A percentile compares a stretch with the other conserved stretches of the same genome.
Evolutionary conservation across 2,329 filamentous ascomycete genomes (phyloP).

Genomic region (Beauveria caledonica): DNA sequence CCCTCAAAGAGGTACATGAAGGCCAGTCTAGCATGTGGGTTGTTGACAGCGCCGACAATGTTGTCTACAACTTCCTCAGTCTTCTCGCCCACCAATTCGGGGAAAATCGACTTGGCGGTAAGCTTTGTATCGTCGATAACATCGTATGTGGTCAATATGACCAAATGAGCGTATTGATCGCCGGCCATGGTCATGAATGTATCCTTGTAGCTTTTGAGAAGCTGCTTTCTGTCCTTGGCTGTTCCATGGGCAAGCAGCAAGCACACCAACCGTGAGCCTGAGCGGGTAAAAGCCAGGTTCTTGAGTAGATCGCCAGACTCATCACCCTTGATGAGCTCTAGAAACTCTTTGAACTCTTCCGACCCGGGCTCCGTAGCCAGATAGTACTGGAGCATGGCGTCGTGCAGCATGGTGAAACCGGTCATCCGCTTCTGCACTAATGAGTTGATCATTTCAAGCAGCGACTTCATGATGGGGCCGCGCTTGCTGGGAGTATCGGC

Average conservation of each 20-base stretch:
- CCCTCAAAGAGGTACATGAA: constrained; percentile 77
- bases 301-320: constrained; percentile 85
- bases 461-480: constrained; percentile 73
- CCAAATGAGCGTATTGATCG: constrained; percentile 68
- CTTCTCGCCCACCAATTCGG: constrained; percentile 72
- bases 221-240: constrained; percentile 86
- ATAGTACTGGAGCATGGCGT: constrained; percentile 97
- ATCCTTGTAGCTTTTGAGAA: constrained; percentile 85
- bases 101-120: constrained; percentile 75
- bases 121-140: constrained; percentile 92
- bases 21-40: constrained; percentile 56
- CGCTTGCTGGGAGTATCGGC: constrained; percentile 76
- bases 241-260: constrained; percentile 74
- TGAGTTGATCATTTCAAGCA: constrained; percentile 81
- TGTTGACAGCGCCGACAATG: constrained; percentile 54
- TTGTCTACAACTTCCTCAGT: constrained; percentile 54
- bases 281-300: constrained; percentile 92
- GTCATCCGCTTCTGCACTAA: constrained; percentile 95
- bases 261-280: constrained; percentile 73
- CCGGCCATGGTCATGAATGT: constrained; percentile 78
- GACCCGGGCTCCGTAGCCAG: constrained; percentile 67
- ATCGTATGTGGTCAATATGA: constrained; percentile 81
- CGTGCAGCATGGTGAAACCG: constrained; percentile 95
- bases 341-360: constrained; percentile 76
- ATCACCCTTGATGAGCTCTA: constrained; percentile 86